Conservation (phyloP, 345 rosid species). For the Acer yangbiense region DNA sequence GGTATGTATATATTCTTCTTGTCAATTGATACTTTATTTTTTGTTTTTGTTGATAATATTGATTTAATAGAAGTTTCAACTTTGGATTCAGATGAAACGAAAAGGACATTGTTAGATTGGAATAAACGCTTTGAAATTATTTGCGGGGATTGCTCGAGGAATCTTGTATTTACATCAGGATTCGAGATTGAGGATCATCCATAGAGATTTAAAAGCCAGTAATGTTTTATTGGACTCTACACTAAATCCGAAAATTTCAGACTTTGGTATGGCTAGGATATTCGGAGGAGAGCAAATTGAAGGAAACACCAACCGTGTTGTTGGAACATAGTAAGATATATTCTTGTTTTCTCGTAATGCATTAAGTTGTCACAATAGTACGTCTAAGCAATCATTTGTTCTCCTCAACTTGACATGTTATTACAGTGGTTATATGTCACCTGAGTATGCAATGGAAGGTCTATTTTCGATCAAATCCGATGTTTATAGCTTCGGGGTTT, state of each 20-base stretch:
- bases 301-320: slow-evolving; percentile 55
- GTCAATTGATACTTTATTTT: neutral
- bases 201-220: slow-evolving; percentile 70
- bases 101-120: slow-evolving; percentile 49
- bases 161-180: slow-evolving; percentile 75
- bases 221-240: slow-evolving; percentile 53
- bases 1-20: slow-evolving; percentile 17
- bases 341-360: neutral
- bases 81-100: slow-evolving; percentile 37
- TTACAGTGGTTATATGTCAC: slow-evolving; percentile 79
- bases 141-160: slow-evolving; percentile 67
- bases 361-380: neutral
- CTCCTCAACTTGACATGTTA: neutral
- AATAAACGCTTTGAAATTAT: slow-evolving; percentile 51
- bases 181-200: slow-evolving; percentile 73
- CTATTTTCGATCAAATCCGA: slow-evolving; percentile 69
- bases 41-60: too few species aligned
- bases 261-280: slow-evolving; percentile 69
- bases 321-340: slow-evolving; percentile 68
- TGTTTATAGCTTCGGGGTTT: slow-evolving; percentile 65
- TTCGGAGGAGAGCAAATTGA: slow-evolving; percentile 52
- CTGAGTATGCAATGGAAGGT: slow-evolving; percentile 71
- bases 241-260: slow-evolving; percentile 65
- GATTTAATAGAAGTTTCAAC: neutral
- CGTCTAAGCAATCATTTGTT: neutral